Percentiles rank a stretch among this genome's conserved stretches.
Evolutionary conservation across 1,284 basidiomycete genomes (phyloP).

Genomic region (Naganishia cerealis): DNA sequence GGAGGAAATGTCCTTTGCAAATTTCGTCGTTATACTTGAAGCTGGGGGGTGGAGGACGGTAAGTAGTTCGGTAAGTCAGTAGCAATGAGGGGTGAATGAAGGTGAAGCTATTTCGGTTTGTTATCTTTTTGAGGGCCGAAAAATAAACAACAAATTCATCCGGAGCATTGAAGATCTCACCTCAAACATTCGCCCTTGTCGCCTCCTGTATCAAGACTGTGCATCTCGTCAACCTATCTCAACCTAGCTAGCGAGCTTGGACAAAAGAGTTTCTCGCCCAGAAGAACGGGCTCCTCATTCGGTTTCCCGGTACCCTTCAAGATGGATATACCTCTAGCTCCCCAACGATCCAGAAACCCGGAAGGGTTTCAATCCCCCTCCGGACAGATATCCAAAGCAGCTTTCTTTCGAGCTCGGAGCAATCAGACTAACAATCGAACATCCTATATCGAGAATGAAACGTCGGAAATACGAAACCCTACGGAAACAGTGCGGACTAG

Average conservation of each 20-base stretch:
- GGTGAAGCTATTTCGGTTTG: slow-evolving; percentile 13
- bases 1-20: too few relatives aligned
- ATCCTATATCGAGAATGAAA: background rate
- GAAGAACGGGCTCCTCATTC: background rate
- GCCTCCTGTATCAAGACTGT: background rate
- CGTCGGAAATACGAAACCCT: background rate
- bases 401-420: slow-evolving; percentile 30
- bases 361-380: slow-evolving; percentile 5
- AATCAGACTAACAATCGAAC: background rate
- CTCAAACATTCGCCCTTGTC: background rate
- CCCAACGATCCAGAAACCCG: slow-evolving; percentile 18
- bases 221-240: background rate
- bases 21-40: background rate
- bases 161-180: background rate
- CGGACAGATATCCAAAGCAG: slow-evolving; percentile 32
- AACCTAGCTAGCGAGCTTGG: background rate
- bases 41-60: background rate
- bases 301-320: background rate
- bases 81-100: background rate
- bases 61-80: background rate
- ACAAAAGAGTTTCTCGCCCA: background rate
- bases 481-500: background rate
- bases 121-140: background rate
- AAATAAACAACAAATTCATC: slow-evolving; percentile 18
- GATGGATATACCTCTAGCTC: slow-evolving; percentile 19